Percentiles rank a stretch among this genome's conserved stretches.
Conservation (phyloP, 208 protist genomes). For the Crithidia thermophila region DNA sequence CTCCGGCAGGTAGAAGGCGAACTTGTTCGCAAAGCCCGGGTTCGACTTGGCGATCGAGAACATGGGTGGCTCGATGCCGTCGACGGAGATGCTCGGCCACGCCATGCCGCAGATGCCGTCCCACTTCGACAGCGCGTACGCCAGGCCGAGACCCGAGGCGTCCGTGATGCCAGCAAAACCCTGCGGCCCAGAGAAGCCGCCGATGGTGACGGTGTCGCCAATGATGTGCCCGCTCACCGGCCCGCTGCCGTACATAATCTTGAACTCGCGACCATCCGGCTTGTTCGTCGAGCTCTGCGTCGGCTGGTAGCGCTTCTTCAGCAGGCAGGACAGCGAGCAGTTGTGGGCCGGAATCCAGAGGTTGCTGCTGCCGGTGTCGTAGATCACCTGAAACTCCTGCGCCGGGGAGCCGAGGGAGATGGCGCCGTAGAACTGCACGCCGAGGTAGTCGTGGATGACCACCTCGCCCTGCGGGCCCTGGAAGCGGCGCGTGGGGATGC, state of each 20-base stretch:
- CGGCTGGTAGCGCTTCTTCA: conserved; percentile 85
- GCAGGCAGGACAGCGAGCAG: conserved; percentile 56
- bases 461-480: conserved; percentile 27
- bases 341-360: conserved; percentile 68
- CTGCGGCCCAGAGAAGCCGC: conserved; percentile 66
- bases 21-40: conserved; percentile 45
- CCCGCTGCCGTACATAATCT: conserved; percentile 95
- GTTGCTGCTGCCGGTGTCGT: conserved; percentile 75
- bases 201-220: conserved; percentile 84
- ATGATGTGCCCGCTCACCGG: conserved; percentile 89
- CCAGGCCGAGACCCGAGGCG: conserved; percentile 74
- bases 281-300: conserved; percentile 77
- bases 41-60: conserved; percentile 47
- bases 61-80: conserved; percentile 80
- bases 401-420: conserved; percentile 89
- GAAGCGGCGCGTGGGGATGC: conserved; percentile 28
- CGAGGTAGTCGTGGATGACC: conserved; percentile 69
- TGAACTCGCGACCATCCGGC: conserved; percentile 85
- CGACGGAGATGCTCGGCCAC: conserved; percentile 86
- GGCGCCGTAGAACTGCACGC: conserved; percentile 92
- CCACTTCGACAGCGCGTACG: conserved; percentile 93
- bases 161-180: conserved; percentile 90
- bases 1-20: conserved; percentile 84
- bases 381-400: conserved; percentile 87
- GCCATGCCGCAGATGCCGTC: conserved; percentile 89